Evolutionary conservation across 2,329 filamentous ascomycete species (phyloP), one percentile per base, ranked within the genome.

Genomic region (Fusarium camptoceras): DNA sequence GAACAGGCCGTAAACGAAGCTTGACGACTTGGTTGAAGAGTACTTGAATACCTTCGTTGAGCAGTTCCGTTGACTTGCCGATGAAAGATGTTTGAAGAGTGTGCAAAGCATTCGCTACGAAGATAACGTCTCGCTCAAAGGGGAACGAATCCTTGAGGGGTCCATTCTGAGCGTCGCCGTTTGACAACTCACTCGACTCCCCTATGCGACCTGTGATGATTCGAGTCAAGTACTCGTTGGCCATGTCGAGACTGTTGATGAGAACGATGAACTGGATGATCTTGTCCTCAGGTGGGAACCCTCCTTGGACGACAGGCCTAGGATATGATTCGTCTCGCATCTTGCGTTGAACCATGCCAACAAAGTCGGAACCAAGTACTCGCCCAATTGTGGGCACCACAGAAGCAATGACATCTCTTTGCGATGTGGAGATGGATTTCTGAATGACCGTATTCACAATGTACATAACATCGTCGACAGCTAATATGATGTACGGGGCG

Each of bases 391-490:
- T 92, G 4, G 94, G 92, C 27, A 98, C 82, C 9, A 97, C 92
- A 59, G 88, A 92, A 43, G 89, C 88, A 24, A 97, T 87, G 6
- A 97, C 90, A 20, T 91, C 86, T 71, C 90, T 86, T 77, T 98
- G 94, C 4, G 92, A 93, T 1, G 97, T 98, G 1, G 93, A 91
- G 24, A 98, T 84, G 0, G 94, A 92, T 70, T 95, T 91, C 70
- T 97, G 92, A 10, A 98, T 85, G 34, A 98, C 92, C 53, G 95
- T 91, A 77, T 97, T 97, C 77, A 97, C 93, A 74, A 99, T 98
- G 81, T 98, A 99, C 95, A 99, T 98, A 76, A 98, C 94, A 81
- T 98, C 96, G 82, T 99, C 96, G 11, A 99, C 94, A 1, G 95
- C 94, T 3, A 94, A 94, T 44, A 96, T 95, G 75, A 99, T 97